phyloP scores from a whole-genome alignment of 805 yeast genomes.

The Kuraishia piskuri region DNA sequence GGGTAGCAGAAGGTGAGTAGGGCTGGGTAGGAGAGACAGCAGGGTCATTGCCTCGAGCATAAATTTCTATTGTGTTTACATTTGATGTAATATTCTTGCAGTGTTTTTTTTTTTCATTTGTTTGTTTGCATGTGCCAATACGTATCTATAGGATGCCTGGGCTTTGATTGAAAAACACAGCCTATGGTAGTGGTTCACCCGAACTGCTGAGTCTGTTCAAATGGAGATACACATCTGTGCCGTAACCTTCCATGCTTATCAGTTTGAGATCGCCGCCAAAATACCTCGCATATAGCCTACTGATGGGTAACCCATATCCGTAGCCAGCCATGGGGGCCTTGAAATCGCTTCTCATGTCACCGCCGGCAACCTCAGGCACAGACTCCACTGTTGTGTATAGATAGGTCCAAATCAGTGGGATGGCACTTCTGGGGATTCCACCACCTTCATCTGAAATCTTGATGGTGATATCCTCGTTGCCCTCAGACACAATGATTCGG shows the following conservation, averaged over 20 bases:
- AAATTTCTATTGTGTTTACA: no score
- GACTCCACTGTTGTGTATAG: constrained; percentile 80
- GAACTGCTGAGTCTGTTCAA: constrained; percentile 69
- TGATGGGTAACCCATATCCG: constrained; percentile 86
- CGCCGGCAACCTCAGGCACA: constrained; percentile 56
- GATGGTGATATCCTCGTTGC: constrained; percentile 83
- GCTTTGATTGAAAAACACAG: no score
- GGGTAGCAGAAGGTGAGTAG: no score
- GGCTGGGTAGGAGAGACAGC: no score
- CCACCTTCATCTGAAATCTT: constrained; percentile 93
- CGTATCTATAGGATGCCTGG: no score
- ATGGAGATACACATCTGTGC: constrained; percentile 87
- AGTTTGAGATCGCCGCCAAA: constrained; percentile 86
- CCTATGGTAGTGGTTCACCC: constrained; percentile 46
- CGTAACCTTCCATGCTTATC: constrained; percentile 90
- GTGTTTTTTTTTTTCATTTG: no score
- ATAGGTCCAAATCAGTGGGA: constrained; percentile 86
- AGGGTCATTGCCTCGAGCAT: no score
- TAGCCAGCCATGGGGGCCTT: constrained; percentile 92
- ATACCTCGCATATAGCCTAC: constrained; percentile 78
- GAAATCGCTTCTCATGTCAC: constrained; percentile 43
- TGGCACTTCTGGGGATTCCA: constrained; percentile 78
- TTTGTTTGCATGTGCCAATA: no score
- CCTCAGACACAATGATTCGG: constrained; percentile 80
- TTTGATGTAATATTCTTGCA: no score